Percentiles rank a stretch among this genome's conserved stretches.
phyloP scores from a whole-genome alignment of 2,329 filamentous ascomycete genomes.

The Epichloe sp. region DNA sequence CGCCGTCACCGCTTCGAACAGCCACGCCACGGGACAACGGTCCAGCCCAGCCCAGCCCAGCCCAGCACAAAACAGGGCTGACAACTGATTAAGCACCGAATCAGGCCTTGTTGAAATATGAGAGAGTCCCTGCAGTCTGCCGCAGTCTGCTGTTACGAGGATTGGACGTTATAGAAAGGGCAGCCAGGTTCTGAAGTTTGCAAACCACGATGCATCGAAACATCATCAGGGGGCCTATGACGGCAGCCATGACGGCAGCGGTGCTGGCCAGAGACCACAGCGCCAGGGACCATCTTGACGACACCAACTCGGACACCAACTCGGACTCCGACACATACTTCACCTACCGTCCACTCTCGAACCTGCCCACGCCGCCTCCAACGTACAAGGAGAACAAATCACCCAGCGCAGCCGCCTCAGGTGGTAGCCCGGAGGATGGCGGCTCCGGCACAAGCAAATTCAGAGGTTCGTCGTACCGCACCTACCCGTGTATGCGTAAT shows the following conservation, averaged over 20 bases:
- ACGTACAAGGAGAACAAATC: constrained; percentile 34
- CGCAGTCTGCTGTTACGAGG: constrained; percentile 1
- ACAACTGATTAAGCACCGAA: not conserved
- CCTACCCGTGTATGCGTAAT: not conserved
- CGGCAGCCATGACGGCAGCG: not conserved
- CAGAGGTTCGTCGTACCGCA: constrained; percentile 20
- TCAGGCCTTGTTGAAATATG: constrained; percentile 5
- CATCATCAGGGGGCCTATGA: not conserved
- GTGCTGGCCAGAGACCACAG: constrained; percentile 6
- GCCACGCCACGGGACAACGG: no score
- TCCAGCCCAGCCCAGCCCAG: not conserved
- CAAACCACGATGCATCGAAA: constrained; percentile 3
- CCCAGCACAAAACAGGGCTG: no score
- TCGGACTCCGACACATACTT: constrained; percentile 37
- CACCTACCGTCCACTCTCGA: constrained; percentile 54
- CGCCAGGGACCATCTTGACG: no score
- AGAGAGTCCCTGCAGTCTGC: constrained; percentile 1
- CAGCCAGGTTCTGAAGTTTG: not conserved
- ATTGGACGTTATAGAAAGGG: constrained; percentile 3
- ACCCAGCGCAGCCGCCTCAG: constrained; percentile 17
- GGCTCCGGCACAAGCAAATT: constrained; percentile 27
- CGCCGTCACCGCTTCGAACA: constrained; percentile 1
- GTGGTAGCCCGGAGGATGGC: constrained; percentile 27
- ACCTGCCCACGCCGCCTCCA: constrained; percentile 52
- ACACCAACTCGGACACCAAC: not conserved